Conservation (phyloP, 495 filamentous ascomycete species). For the Xylaria intraflava region DNA sequence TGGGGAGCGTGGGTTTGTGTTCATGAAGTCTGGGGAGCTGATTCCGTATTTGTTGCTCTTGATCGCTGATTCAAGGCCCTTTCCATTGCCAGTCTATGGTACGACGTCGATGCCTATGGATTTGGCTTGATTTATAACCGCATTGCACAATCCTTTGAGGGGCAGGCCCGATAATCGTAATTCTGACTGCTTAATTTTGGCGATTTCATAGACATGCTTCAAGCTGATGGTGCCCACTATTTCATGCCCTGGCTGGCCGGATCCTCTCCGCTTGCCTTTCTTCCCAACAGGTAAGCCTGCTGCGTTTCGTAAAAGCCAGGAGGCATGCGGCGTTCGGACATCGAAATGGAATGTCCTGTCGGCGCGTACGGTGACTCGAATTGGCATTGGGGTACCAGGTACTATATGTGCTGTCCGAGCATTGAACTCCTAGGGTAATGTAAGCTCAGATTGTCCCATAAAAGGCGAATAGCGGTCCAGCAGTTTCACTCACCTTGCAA, state of each 20-base stretch:
- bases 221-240: constrained; percentile 74
- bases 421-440: constrained; percentile 78
- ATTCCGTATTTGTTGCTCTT: background rate
- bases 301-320: constrained; percentile 78
- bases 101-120: constrained; percentile 80
- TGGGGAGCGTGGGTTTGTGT: background rate
- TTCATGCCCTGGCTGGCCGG: constrained; percentile 71
- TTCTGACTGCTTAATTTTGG: constrained; percentile 89
- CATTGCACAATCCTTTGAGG: constrained; percentile 75
- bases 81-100: constrained; percentile 38
- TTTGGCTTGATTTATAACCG: constrained; percentile 79
- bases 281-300: constrained; percentile 64
- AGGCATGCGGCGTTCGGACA: constrained; percentile 84
- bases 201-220: constrained; percentile 98
- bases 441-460: background rate
- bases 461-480: background rate
- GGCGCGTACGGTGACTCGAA: constrained; percentile 82
- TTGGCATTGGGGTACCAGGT: constrained; percentile 79
- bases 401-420: constrained; percentile 82
- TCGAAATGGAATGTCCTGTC: constrained; percentile 94
- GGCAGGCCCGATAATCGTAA: constrained; percentile 70
- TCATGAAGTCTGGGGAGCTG: background rate
- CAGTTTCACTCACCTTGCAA: constrained; percentile 70
- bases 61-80: background rate
- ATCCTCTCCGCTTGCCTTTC: constrained; percentile 73